Conservation (phyloP, 1,284 basidiomycete species). For the Naganishia sp. region DNA sequence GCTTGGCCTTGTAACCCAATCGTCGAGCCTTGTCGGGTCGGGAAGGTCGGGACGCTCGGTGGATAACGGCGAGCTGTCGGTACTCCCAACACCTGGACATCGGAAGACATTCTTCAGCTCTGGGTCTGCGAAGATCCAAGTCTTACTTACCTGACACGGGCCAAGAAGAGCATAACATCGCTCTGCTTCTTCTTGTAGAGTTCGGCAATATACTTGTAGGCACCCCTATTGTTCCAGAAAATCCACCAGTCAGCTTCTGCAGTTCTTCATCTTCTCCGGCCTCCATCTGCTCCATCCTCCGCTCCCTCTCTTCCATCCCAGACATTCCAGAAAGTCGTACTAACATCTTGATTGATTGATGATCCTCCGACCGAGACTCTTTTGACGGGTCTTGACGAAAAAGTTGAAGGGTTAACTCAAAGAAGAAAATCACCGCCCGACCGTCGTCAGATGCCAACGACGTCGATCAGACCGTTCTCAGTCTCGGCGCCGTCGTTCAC, state of each 20-base stretch:
- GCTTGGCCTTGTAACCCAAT: slow-evolving; percentile 99
- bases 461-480: slow-evolving; percentile 27
- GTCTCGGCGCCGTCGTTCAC: not conserved
- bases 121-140: not conserved
- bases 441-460: not conserved
- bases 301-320: not conserved
- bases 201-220: slow-evolving; percentile 97
- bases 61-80: slow-evolving; percentile 96
- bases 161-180: slow-evolving; percentile 96
- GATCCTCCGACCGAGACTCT: slow-evolving; percentile 31
- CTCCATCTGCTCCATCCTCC: slow-evolving; percentile 28
- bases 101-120: not conserved
- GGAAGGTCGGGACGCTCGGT: slow-evolving; percentile 95
- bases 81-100: slow-evolving; percentile 91
- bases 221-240: slow-evolving; percentile 48
- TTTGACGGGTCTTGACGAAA: slow-evolving; percentile 25
- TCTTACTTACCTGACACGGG: slow-evolving; percentile 80
- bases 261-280: not conserved
- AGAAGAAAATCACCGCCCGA: not conserved
- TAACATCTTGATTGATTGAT: slow-evolving; percentile 38
- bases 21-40: slow-evolving; percentile 99
- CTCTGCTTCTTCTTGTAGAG: slow-evolving; percentile 91
- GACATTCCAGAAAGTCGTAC: slow-evolving; percentile 30
- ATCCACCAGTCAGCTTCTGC: slow-evolving; percentile 8
- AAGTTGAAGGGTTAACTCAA: slow-evolving; percentile 30